These are phyloP conservation scores for Acanthamoeba culbertsoni DNA, from an alignment of 208 protist species.

Conservation along the genomic window DNA sequence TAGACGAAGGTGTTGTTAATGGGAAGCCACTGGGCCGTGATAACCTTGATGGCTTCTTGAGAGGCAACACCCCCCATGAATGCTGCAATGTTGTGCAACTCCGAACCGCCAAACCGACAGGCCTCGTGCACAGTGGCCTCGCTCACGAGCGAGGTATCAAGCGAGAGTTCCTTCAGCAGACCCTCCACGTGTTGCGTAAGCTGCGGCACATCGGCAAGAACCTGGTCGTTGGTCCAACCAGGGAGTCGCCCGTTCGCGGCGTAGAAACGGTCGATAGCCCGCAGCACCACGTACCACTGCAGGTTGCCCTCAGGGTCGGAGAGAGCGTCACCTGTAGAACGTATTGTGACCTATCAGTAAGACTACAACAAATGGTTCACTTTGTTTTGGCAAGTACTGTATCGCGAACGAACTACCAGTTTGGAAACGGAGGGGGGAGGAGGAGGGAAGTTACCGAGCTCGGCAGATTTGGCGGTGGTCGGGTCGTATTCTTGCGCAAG, in stretches of 20 bases:
- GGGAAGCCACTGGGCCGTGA: conserved; percentile 91
- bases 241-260: conserved; percentile 70
- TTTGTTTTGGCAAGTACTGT: no score
- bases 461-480: background rate
- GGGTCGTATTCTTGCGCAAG: conserved; percentile 73
- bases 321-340: background rate
- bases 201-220: conserved; percentile 68
- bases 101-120: conserved; percentile 83
- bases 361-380: conserved; percentile 22
- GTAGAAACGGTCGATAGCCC: conserved; percentile 79
- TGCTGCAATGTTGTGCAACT: conserved; percentile 91
- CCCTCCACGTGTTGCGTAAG: conserved; percentile 55
- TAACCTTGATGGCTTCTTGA: conserved; percentile 95
- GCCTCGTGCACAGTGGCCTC: conserved; percentile 83
- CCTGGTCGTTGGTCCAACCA: conserved; percentile 66
- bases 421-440: no score
- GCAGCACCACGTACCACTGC: conserved; percentile 81
- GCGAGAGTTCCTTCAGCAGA: conserved; percentile 48
- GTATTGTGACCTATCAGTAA: background rate
- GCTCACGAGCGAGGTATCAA: conserved; percentile 49
- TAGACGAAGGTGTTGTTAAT: conserved; percentile 90
- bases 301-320: conserved; percentile 55
- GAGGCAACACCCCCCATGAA: conserved; percentile 92
- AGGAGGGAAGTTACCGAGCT: background rate
- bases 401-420: no score